Percentiles rank a stretch among this genome's conserved stretches.
Conservation (phyloP, 768 basidiomycete genomes). For the Boletus subcaerulescens region DNA sequence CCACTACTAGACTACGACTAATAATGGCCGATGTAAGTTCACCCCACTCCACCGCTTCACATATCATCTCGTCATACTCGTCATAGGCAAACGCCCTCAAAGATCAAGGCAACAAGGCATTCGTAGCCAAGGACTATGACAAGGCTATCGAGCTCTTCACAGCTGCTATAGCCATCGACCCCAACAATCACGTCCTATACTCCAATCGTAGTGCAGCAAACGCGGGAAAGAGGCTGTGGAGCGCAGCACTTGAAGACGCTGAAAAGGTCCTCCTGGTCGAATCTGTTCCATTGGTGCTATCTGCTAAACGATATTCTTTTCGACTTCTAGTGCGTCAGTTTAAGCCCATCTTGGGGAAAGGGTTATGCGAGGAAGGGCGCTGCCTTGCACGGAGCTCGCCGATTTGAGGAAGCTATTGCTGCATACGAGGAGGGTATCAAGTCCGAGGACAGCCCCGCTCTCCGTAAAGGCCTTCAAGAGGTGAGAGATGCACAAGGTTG, state of each 20-base stretch:
- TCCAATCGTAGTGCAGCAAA: slow-evolving; percentile 92
- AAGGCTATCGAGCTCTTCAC: slow-evolving; percentile 80
- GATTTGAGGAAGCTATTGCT: slow-evolving; percentile 79
- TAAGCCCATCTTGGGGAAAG: slow-evolving; percentile 83
- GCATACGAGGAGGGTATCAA: slow-evolving; percentile 82
- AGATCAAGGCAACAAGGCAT: slow-evolving; percentile 94
- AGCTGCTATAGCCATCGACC: slow-evolving; percentile 80
- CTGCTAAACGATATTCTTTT: neutral
- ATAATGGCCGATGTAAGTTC: slow-evolving; percentile 37
- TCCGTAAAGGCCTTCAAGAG: slow-evolving; percentile 86
- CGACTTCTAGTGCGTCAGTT: slow-evolving; percentile 61
- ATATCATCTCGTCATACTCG: slow-evolving; percentile 19
- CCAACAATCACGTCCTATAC: slow-evolving; percentile 83
- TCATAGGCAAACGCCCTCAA: slow-evolving; percentile 63
- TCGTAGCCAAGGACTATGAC: slow-evolving; percentile 89
- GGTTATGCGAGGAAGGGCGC: slow-evolving; percentile 92
- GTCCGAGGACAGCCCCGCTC: slow-evolving; percentile 75
- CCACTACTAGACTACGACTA: neutral
- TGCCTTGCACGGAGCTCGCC: slow-evolving; percentile 78
- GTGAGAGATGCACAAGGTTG: slow-evolving; percentile 83
- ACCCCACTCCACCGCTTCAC: neutral
- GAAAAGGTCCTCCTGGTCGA: slow-evolving; percentile 61
- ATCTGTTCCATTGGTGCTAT: neutral
- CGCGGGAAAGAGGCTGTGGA: slow-evolving; percentile 79
- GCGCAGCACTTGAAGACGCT: slow-evolving; percentile 78